Percentiles rank a stretch among this genome's conserved stretches.
These are phyloP conservation scores for Rhytidhysteron rufulum DNA, from an alignment of 2,329 filamentous ascomycete genomes.

Conservation along the genomic window DNA sequence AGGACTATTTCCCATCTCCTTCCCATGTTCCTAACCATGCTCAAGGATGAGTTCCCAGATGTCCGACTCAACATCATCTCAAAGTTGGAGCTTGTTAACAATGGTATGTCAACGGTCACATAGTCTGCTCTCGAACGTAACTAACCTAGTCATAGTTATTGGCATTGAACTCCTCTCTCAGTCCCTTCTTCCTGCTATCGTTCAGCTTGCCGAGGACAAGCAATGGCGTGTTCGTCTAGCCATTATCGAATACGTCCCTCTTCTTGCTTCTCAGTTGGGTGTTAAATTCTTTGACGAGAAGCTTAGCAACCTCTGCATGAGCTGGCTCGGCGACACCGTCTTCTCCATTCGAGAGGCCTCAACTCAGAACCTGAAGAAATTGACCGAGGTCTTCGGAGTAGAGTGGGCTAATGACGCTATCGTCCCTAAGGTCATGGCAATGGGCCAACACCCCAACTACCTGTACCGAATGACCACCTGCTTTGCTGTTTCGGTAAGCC, in stretches of 20 bases:
- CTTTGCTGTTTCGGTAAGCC: conserved; percentile 91
- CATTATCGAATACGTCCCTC: conserved; percentile 98
- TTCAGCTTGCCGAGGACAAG: conserved; percentile 97
- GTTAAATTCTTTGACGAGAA: conserved; percentile 99
- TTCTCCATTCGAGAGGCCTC: conserved; percentile 98
- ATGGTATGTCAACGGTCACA: conserved; percentile 55
- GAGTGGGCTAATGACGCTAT: conserved; percentile 97
- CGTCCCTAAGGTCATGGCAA: conserved; percentile 96
- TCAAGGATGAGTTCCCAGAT: conserved; percentile 98
- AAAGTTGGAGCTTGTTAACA: conserved; percentile 97
- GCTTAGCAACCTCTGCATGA: conserved; percentile 92
- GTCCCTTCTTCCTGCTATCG: conserved; percentile 92
- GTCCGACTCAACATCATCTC: conserved; percentile 98
- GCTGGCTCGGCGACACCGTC: conserved; percentile 96
- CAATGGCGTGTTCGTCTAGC: conserved; percentile 97
- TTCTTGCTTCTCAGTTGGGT: conserved; percentile 90
- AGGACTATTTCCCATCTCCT: conserved; percentile 95
- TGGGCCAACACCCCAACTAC: conserved; percentile 98
- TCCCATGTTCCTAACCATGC: conserved; percentile 98
- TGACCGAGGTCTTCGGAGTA: conserved; percentile 97
- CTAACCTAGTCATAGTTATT: conserved; percentile 62
- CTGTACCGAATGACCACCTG: conserved; percentile 99
- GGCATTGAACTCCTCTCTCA: conserved; percentile 96
- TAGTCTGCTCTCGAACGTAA: neutral
- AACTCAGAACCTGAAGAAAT: conserved; percentile 95